Evolutionary conservation across 306 rosid species (phyloP).

Genomic region (Vigna mungo): DNA sequence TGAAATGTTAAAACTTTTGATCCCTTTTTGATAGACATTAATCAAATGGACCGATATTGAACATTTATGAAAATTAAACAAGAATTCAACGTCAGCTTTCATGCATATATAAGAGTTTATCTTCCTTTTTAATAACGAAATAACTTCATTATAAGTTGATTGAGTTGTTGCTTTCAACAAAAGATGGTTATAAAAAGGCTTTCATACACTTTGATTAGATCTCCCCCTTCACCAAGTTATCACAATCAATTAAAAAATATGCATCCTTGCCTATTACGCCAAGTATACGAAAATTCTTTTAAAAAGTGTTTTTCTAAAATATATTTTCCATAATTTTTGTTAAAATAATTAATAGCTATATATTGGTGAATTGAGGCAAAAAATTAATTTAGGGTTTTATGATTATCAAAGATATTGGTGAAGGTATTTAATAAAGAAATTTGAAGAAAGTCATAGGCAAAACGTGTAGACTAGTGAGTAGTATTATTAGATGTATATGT

Average conservation of each 20-base stretch:
- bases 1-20: background rate
- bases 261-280: background rate
- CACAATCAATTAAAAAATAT: background rate
- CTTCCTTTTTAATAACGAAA: background rate
- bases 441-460: background rate
- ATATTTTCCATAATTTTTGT: too few species aligned
- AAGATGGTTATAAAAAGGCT: background rate
- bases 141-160: background rate
- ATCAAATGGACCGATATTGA: background rate
- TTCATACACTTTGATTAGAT: background rate
- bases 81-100: background rate
- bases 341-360: too few species aligned
- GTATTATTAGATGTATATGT: background rate
- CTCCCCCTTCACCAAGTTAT: background rate
- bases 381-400: background rate
- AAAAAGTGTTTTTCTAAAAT: too few species aligned
- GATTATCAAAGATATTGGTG: background rate
- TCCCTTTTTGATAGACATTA: background rate
- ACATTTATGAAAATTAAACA: background rate
- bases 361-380: background rate
- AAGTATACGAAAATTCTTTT: background rate
- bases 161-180: background rate
- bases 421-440: background rate
- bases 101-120: background rate
- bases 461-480: slow-evolving; percentile 18